Conservation (phyloP, 2,329 filamentous ascomycete species). For the Ambrosiella beaveri region DNA sequence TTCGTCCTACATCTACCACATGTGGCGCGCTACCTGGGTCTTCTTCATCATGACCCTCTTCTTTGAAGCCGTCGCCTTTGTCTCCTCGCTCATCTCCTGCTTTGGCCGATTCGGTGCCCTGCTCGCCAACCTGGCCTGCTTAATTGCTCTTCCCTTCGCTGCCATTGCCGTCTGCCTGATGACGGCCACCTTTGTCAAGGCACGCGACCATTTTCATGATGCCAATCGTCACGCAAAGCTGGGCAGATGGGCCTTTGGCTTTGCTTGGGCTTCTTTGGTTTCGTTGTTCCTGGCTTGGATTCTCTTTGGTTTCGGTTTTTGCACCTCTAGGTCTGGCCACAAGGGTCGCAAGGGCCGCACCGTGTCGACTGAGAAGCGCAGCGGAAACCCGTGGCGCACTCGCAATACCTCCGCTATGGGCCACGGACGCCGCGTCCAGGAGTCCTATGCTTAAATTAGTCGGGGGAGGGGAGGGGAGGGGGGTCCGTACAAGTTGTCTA, state of each 20-base stretch:
- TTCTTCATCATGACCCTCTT: constrained; percentile 75
- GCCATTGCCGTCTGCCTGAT: constrained; percentile 50
- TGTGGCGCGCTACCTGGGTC: constrained; percentile 85
- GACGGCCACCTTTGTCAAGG: constrained; percentile 54
- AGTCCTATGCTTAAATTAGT: constrained; percentile 41
- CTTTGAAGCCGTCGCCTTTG: constrained; percentile 52
- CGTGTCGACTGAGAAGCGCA: constrained; percentile 9
- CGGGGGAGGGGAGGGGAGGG: not conserved
- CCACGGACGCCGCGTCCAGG: constrained; percentile 45
- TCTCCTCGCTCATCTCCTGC: constrained; percentile 51
- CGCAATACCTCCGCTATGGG: constrained; percentile 24
- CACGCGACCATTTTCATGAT: constrained; percentile 45
- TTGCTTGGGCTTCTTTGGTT: constrained; percentile 57
- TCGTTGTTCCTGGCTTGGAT: constrained; percentile 48
- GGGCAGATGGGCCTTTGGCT: constrained; percentile 54
- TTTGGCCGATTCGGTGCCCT: constrained; percentile 54
- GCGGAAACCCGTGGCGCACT: constrained; percentile 10
- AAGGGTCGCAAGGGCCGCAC: constrained; percentile 22
- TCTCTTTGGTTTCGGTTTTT: constrained; percentile 47
- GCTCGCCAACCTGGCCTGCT: constrained; percentile 40
- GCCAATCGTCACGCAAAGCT: constrained; percentile 40
- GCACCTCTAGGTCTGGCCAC: constrained; percentile 20
- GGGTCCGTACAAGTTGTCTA: not conserved
- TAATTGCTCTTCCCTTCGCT: constrained; percentile 51
- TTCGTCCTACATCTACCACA: constrained; percentile 51